Conservation (phyloP, 2,329 filamentous ascomycete genomes). For the Nigrospora sphaerica region DNA sequence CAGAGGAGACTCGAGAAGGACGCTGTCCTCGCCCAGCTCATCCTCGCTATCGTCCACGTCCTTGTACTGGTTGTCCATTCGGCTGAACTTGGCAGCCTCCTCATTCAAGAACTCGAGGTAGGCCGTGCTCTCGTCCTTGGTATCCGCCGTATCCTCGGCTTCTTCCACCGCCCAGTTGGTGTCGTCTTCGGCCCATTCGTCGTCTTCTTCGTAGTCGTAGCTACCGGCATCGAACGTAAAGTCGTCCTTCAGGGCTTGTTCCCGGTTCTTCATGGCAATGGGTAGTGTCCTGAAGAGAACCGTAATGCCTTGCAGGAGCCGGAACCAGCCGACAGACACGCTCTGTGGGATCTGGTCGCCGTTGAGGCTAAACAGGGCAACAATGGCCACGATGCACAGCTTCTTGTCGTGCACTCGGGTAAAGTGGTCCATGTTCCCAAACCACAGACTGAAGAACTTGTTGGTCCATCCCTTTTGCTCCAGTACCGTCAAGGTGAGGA, state of each 20-base stretch:
- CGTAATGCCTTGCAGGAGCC: slow-evolving; percentile 80
- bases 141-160: slow-evolving; percentile 58
- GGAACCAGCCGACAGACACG: slow-evolving; percentile 90
- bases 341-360: slow-evolving; percentile 82
- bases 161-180: slow-evolving; percentile 73
- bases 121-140: slow-evolving; percentile 84
- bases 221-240: slow-evolving; percentile 59
- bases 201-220: slow-evolving; percentile 63
- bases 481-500: slow-evolving; percentile 77
- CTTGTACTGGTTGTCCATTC: slow-evolving; percentile 37
- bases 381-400: slow-evolving; percentile 90
- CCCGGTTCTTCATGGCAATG: slow-evolving; percentile 79
- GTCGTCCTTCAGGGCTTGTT: slow-evolving; percentile 87
- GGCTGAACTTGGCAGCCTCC: slow-evolving; percentile 83
- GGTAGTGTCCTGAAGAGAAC: slow-evolving; percentile 89
- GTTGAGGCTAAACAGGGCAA: slow-evolving; percentile 71
- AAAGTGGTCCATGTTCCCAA: slow-evolving; percentile 90
- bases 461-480: slow-evolving; percentile 93
- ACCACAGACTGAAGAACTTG: slow-evolving; percentile 98
- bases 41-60: slow-evolving; percentile 66
- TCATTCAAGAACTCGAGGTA: slow-evolving; percentile 95
- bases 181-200: slow-evolving; percentile 78
- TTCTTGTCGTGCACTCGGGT: slow-evolving; percentile 97
- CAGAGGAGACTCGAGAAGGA: slow-evolving; percentile 84
- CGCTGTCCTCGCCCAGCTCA: slow-evolving; percentile 87